These are phyloP conservation scores for Tremella yokohamensis DNA, from an alignment of 768 basidiomycete genomes.

Conservation along the genomic window DNA sequence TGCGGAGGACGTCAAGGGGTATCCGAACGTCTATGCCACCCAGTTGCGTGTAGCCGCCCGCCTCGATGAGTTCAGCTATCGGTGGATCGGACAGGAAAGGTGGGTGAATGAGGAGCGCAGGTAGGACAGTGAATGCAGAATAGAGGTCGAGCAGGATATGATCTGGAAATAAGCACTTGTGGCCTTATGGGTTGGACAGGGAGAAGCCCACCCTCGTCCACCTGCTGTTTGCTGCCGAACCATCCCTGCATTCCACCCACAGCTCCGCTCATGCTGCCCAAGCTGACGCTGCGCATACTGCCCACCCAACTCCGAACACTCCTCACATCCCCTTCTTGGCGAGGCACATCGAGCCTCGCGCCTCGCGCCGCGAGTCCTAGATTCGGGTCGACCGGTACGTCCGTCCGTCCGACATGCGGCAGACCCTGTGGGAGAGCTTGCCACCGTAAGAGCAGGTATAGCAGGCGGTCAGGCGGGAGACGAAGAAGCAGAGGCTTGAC, in stretches of 20 bases:
- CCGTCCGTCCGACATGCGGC: constrained; percentile 46
- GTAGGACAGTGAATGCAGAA: constrained; percentile 46
- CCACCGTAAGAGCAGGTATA: constrained; percentile 47
- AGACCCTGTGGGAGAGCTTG: constrained; percentile 34
- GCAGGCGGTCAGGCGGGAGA: constrained; percentile 45
- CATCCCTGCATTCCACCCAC: constrained; percentile 25
- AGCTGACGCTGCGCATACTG: constrained; percentile 46
- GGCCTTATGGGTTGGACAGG: background rate
- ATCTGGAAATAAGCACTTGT: constrained; percentile 20
- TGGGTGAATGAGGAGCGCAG: constrained; percentile 45
- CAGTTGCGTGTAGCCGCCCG: constrained; percentile 44
- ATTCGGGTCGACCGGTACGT: constrained; percentile 43
- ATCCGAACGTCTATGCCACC: constrained; percentile 48
- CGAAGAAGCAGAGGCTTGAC: constrained; percentile 43
- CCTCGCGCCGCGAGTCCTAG: constrained; percentile 39
- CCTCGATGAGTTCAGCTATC: constrained; percentile 46
- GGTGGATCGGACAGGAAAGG: constrained; percentile 42
- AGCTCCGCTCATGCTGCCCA: constrained; percentile 28
- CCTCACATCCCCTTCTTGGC: constrained; percentile 45
- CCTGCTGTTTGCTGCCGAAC: constrained; percentile 41
- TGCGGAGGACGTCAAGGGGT: constrained; percentile 45
- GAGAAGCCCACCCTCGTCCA: constrained; percentile 40
- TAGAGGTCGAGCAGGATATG: constrained; percentile 43
- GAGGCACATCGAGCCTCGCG: constrained; percentile 20
- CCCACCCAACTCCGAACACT: constrained; percentile 50